These are phyloP conservation scores for Wickerhamomyces ciferrii DNA, from an alignment of 805 yeast genomes.

Conservation along the genomic window DNA sequence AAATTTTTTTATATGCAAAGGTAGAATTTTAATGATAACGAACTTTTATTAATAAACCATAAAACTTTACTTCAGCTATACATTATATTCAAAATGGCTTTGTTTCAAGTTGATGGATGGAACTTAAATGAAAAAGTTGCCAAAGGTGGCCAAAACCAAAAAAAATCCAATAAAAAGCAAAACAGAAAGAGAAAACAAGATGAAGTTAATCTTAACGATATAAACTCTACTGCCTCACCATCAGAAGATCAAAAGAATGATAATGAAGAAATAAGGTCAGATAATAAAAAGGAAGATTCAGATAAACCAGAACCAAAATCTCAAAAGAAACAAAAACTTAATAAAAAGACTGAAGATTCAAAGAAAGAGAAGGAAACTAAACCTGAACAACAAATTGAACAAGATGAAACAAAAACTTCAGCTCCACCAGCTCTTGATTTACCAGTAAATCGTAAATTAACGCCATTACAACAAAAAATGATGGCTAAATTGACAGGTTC, in stretches of 20 bases:
- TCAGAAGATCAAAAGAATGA: constrained; percentile 3
- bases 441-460: constrained; percentile 41
- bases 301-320: not conserved
- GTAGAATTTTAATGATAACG: not conserved
- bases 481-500: constrained; percentile 92
- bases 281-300: constrained; percentile 8
- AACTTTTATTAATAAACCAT: not conserved
- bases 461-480: constrained; percentile 94
- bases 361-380: constrained; percentile 2
- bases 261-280: constrained; percentile 4
- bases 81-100: constrained; percentile 42
- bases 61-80: too few relatives aligned
- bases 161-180: constrained; percentile 23
- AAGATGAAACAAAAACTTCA: constrained; percentile 1
- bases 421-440: constrained; percentile 12
- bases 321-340: constrained; percentile 8
- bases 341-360: constrained; percentile 2
- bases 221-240: constrained; percentile 10
- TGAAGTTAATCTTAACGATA: constrained; percentile 5
- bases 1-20: not conserved
- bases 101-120: constrained; percentile 85
- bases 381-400: not conserved
- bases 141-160: constrained; percentile 34
- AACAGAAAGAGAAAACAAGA: constrained; percentile 19
- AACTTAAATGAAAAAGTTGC: constrained; percentile 50